Conservation (phyloP, 2,329 filamentous ascomycete species). For the Ampelomyces quisqualis region DNA sequence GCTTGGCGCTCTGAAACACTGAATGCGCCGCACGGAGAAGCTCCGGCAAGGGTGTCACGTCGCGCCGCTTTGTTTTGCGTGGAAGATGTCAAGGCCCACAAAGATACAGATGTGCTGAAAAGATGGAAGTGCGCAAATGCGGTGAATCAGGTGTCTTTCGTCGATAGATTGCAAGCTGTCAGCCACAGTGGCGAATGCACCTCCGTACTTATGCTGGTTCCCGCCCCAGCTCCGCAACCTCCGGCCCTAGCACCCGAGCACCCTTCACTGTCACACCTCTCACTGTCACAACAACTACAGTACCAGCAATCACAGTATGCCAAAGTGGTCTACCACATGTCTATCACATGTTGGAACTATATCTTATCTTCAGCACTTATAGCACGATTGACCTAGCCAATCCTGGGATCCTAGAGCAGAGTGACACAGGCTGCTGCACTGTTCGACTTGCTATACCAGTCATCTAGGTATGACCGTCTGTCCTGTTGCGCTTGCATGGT, state of each 20-base stretch:
- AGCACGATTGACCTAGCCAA: no score
- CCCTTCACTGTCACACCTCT: background rate
- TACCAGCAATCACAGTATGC: background rate
- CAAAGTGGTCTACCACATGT: no score
- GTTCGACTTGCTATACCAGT: no score
- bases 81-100: background rate
- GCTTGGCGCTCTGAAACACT: conserved; percentile 39
- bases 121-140: background rate
- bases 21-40: conserved; percentile 27
- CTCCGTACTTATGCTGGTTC: background rate
- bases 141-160: no score
- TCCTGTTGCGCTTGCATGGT: no score
- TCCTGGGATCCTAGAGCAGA: no score
- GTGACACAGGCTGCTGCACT: no score
- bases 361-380: no score
- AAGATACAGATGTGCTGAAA: background rate
- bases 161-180: background rate
- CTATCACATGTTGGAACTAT: no score
- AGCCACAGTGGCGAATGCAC: conserved; percentile 1
- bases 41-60: conserved; percentile 8
- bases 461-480: no score
- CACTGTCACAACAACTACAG: no score
- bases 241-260: background rate
- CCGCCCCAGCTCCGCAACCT: conserved; percentile 2
- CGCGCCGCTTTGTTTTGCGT: background rate